phyloP scores from a whole-genome alignment of 2,329 filamentous ascomycete species.

The Xylaria digitata region DNA sequence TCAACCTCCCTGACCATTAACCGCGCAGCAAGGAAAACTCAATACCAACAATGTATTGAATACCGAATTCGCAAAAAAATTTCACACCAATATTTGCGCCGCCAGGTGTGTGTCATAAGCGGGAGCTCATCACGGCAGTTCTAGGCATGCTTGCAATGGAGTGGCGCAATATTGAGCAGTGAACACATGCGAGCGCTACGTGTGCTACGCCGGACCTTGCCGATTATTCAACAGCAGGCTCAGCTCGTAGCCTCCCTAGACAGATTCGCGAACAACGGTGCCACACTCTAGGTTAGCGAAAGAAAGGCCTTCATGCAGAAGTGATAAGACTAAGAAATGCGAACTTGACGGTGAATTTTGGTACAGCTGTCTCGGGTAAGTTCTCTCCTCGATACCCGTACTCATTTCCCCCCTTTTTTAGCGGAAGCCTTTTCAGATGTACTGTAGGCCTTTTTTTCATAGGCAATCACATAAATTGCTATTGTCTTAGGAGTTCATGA shows the following conservation, averaged over 20 bases:
- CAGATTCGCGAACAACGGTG: too few relatives aligned
- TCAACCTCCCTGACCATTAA: constrained; percentile 15
- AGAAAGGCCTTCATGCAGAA: too few relatives aligned
- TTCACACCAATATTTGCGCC: constrained; percentile 29
- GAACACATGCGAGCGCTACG: constrained; percentile 32
- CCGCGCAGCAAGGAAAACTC: constrained; percentile 25
- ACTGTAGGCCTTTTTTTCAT: too few relatives aligned
- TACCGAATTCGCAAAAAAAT: constrained; percentile 38
- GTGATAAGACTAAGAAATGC: neutral
- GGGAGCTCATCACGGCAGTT: constrained; percentile 1
- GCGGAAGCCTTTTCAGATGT: too few relatives aligned
- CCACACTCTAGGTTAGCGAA: too few relatives aligned
- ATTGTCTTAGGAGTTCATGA: neutral
- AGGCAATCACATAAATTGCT: neutral
- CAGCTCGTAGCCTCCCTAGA: too few relatives aligned
- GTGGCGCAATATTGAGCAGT: constrained; percentile 36
- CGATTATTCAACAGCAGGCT: too few relatives aligned
- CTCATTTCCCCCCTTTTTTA: too few relatives aligned
- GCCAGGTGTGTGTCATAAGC: constrained; percentile 28
- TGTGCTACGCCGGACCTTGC: neutral
- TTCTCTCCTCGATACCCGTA: too few relatives aligned
- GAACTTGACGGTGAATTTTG: too few relatives aligned
- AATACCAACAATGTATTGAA: constrained; percentile 36
- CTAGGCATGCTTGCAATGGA: constrained; percentile 37
- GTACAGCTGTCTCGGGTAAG: too few relatives aligned